phyloP scores from a whole-genome alignment of 2,329 filamentous ascomycete species.

The Akanthomyces dipterigenus region DNA sequence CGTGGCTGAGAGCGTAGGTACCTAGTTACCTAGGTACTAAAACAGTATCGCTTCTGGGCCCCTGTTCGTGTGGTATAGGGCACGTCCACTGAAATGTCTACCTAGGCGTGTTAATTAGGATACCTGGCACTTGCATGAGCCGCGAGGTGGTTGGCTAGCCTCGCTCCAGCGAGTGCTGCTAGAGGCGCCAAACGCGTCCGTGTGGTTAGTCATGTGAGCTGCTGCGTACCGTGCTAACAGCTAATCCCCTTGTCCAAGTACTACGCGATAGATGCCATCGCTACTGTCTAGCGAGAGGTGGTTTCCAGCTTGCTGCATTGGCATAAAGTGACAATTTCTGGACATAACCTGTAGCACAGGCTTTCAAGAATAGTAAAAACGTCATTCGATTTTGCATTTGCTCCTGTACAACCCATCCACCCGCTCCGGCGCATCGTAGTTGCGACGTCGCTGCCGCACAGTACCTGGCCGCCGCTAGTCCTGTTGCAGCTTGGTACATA shows the following conservation, averaged over 20 bases:
- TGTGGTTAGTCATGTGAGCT: constrained; percentile 1
- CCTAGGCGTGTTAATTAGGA: too few relatives aligned
- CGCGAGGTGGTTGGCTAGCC: background rate
- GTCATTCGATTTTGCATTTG: background rate
- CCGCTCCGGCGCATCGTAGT: background rate
- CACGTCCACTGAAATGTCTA: background rate
- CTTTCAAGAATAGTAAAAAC: too few relatives aligned
- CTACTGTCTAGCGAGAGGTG: background rate
- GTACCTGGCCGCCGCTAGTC: constrained; percentile 4
- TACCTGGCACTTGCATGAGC: background rate
- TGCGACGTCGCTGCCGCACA: background rate
- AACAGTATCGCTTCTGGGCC: background rate
- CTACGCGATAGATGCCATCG: background rate
- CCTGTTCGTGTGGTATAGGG: background rate
- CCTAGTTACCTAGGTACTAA: too few relatives aligned
- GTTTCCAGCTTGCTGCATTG: background rate
- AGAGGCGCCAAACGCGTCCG: background rate
- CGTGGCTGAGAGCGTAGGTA: background rate
- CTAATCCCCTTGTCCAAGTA: background rate
- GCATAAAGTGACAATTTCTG: background rate
- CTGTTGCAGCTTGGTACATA: constrained; percentile 5
- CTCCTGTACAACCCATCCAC: background rate
- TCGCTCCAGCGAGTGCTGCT: background rate
- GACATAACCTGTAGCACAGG: background rate
- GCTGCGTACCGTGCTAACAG: background rate